Evolutionary conservation across 768 basidiomycete species (phyloP).

Genomic region (Roridomyces roridus): DNA sequence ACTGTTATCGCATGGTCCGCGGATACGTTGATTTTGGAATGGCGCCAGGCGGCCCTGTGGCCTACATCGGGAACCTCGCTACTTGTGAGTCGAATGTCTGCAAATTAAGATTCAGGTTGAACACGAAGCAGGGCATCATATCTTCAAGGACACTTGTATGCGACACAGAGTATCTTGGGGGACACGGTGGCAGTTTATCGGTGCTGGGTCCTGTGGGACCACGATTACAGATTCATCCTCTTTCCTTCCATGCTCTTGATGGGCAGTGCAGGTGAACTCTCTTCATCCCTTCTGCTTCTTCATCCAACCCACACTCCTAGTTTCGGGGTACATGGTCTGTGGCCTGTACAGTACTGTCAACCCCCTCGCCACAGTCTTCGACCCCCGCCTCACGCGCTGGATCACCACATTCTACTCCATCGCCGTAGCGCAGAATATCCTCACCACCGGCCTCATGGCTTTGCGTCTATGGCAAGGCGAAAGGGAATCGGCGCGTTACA

Average conservation of each 20-base stretch:
- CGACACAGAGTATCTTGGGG: constrained; percentile 26
- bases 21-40: constrained; percentile 17
- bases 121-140: constrained; percentile 18
- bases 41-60: constrained; percentile 19
- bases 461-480: constrained; percentile 24
- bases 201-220: constrained; percentile 28
- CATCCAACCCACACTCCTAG: too few relatives aligned
- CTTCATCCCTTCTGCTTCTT: too few relatives aligned
- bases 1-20: constrained; percentile 17
- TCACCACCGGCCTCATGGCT: constrained; percentile 29
- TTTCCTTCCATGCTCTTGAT: constrained; percentile 22
- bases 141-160: constrained; percentile 25
- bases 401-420: constrained; percentile 27
- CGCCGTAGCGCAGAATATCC: constrained; percentile 25
- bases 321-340: constrained; percentile 24
- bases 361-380: constrained; percentile 21
- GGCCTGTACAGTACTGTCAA: constrained; percentile 13
- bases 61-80: constrained; percentile 20
- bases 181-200: constrained; percentile 27
- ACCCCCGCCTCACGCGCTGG: constrained; percentile 19
- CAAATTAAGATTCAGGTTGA: not conserved
- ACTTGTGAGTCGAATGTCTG: constrained; percentile 11
- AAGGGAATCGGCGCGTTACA: constrained; percentile 12
- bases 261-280: constrained; percentile 19
- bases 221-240: constrained; percentile 16